Percentiles rank a stretch among this genome's conserved stretches.
These are phyloP conservation scores for Stephanodiscus minutulus DNA, from an alignment of 108 stramenopile species.

Conservation along the genomic window DNA sequence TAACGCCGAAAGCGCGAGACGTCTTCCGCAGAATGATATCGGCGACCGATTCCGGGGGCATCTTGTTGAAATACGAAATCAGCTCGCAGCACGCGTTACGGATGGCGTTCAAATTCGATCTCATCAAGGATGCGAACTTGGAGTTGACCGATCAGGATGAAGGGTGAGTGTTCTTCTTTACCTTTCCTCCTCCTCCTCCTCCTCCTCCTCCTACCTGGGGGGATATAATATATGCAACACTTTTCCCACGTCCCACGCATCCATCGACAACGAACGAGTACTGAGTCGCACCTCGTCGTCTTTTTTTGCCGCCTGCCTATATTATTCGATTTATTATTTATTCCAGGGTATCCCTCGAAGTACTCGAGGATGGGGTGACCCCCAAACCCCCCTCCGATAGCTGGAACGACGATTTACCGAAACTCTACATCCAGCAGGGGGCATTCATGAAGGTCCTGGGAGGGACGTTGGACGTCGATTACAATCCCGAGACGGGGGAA, in stretches of 20 bases:
- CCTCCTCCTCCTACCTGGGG: too few species aligned
- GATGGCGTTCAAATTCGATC: slow-evolving; percentile 86
- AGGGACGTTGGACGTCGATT: slow-evolving; percentile 67
- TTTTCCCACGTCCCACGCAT: too few species aligned
- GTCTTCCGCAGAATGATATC: slow-evolving; percentile 54
- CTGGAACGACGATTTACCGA: slow-evolving; percentile 69
- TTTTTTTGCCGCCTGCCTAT: too few species aligned
- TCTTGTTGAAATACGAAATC: slow-evolving; percentile 72
- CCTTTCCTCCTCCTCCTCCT: slow-evolving; percentile 5
- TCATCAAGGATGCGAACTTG: slow-evolving; percentile 55
- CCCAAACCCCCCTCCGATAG: slow-evolving; percentile 68
- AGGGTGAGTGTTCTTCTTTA: slow-evolving; percentile 49
- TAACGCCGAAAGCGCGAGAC: slow-evolving; percentile 69
- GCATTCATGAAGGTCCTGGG: slow-evolving; percentile 89
- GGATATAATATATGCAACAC: too few species aligned
- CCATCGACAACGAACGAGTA: not conserved
- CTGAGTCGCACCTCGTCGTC: not conserved
- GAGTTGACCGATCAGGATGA: slow-evolving; percentile 64
- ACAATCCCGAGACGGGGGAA: slow-evolving; percentile 49
- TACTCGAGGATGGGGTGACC: slow-evolving; percentile 64
- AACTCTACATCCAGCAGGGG: slow-evolving; percentile 72
- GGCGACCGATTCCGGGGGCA: slow-evolving; percentile 55
- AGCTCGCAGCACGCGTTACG: slow-evolving; percentile 66
- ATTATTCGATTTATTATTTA: too few species aligned
- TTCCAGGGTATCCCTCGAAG: slow-evolving; percentile 80